phyloP scores from a whole-genome alignment of 2,329 filamentous ascomycete species.

The Parastagonospora avenae region DNA sequence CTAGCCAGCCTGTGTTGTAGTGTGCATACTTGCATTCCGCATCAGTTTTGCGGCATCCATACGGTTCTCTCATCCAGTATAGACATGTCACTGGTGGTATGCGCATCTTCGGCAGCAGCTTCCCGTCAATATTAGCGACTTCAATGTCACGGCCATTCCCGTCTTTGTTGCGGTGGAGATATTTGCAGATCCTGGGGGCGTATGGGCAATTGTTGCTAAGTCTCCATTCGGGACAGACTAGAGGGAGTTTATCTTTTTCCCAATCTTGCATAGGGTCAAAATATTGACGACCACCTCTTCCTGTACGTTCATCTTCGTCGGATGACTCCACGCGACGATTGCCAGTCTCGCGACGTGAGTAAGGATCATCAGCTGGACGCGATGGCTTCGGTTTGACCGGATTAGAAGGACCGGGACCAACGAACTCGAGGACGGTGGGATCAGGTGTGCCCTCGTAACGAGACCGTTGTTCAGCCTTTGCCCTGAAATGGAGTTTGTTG shows the following conservation, averaged over 20 bases:
- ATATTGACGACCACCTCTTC: neutral
- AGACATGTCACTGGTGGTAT: constrained; percentile 35
- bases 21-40: constrained; percentile 1
- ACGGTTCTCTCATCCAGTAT: constrained; percentile 24
- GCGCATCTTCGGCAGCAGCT: constrained; percentile 32
- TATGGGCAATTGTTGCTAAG: constrained; percentile 27
- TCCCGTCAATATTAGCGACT: constrained; percentile 19
- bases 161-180: constrained; percentile 33
- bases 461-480: constrained; percentile 25
- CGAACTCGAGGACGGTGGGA: constrained; percentile 25
- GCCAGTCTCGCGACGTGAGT: constrained; percentile 30
- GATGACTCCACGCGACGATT: constrained; percentile 17
- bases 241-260: constrained; percentile 34
- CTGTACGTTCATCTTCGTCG: constrained; percentile 9
- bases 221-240: constrained; percentile 36
- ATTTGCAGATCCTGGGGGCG: constrained; percentile 24
- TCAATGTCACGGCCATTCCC: constrained; percentile 18
- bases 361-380: constrained; percentile 18
- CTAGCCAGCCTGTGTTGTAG: neutral
- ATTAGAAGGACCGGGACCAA: constrained; percentile 21
- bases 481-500: constrained; percentile 18
- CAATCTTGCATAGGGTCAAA: constrained; percentile 17
- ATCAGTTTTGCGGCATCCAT: constrained; percentile 21
- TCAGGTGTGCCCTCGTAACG: constrained; percentile 34
- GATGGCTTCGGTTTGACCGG: constrained; percentile 2